A percentile compares a stretch with the other conserved stretches of the same genome.
Conservation (phyloP, 768 basidiomycete genomes). For the Hygrocybe coccinea region DNA sequence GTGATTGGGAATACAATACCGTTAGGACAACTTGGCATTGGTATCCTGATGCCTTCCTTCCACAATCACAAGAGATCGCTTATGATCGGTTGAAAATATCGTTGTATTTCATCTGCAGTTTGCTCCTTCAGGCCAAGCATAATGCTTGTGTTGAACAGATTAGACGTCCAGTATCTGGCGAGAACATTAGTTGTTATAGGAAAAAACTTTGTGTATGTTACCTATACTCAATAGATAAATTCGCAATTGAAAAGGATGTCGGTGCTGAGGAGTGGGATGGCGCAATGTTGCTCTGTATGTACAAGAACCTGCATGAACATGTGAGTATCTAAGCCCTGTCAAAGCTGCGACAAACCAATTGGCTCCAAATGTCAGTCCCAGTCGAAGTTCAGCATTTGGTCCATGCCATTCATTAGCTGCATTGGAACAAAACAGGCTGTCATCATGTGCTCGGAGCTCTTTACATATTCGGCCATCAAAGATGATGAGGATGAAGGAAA, state of each 20-base stretch:
- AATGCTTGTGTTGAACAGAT: conserved; percentile 22
- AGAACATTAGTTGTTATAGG: neutral
- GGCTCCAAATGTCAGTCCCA: neutral
- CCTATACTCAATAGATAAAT: neutral
- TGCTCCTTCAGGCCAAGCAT: conserved; percentile 28
- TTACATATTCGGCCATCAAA: neutral
- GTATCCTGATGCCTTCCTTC: conserved; percentile 18
- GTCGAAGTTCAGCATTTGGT: neutral
- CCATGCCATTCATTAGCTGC: neutral
- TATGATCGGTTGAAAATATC: conserved; percentile 21
- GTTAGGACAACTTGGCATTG: conserved; percentile 20
- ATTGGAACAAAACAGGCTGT: neutral
- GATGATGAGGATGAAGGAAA: too few species aligned
- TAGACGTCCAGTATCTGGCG: conserved; percentile 21
- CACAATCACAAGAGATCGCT: conserved; percentile 24
- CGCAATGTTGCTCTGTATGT: conserved; percentile 29
- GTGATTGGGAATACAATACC: conserved; percentile 20
- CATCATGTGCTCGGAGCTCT: neutral
- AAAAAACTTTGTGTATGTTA: neutral
- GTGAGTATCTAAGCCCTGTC: neutral
- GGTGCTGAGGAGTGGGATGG: conserved; percentile 32
- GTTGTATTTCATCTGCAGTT: conserved; percentile 23
- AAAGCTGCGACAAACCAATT: neutral
- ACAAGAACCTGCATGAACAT: conserved; percentile 30
- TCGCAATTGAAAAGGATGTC: neutral